Evolutionary conservation across 2,329 filamentous ascomycete species (phyloP).

Genomic region (Fusarium sterilihyphosum): DNA sequence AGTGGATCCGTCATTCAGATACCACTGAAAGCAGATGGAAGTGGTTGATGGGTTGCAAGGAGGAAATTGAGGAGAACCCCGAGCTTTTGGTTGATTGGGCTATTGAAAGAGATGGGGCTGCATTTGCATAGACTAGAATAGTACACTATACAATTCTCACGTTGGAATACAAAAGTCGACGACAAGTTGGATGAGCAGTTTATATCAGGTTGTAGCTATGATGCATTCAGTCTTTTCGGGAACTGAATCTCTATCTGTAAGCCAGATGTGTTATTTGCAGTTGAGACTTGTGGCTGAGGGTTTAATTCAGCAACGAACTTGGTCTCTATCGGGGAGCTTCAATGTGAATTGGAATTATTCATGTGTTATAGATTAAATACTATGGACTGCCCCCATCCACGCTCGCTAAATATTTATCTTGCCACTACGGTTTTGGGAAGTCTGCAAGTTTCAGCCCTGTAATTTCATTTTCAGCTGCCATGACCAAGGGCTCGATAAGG

Average conservation of each 20-base stretch:
- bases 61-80: not conserved
- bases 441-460: too few species aligned
- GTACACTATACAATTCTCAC: fast-evolving
- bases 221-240: fast-evolving
- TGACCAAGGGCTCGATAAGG: not conserved
- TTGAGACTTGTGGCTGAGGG: too few species aligned
- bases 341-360: fast-evolving
- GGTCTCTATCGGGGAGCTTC: fast-evolving
- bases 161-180: too few species aligned
- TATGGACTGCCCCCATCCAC: too few species aligned
- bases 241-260: not conserved
- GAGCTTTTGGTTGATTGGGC: not conserved
- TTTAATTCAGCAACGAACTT: too few species aligned
- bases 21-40: not conserved
- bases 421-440: too few species aligned
- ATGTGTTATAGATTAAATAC: fast-evolving
- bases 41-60: not conserved
- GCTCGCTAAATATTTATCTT: too few species aligned
- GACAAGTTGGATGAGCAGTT: too few species aligned
- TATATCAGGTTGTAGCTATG: not conserved
- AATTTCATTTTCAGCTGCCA: fast-evolving
- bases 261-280: too few species aligned
- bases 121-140: not conserved
- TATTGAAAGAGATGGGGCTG: not conserved
- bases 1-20: not conserved